Percentiles rank a stretch among this genome's conserved stretches.
Conservation (phyloP, 805 yeast species). For the Hanseniaspora mollemarum region DNA sequence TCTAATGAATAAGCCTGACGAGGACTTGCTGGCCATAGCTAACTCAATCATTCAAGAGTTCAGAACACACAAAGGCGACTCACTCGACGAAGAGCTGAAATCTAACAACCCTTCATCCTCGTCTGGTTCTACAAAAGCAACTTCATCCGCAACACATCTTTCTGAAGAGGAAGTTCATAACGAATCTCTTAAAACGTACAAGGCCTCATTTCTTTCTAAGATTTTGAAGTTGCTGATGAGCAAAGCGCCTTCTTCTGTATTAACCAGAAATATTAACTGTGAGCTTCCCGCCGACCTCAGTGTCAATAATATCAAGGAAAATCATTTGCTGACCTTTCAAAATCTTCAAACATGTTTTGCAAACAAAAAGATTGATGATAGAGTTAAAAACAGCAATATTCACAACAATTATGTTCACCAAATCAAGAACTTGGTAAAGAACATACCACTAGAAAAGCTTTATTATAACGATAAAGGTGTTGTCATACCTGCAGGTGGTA, state of each 20-base stretch:
- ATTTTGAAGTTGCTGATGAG: background rate
- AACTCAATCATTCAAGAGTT: conserved; percentile 8
- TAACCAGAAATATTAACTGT: background rate
- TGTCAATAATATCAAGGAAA: background rate
- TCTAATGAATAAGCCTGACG: conserved; percentile 8
- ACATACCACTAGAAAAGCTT: background rate
- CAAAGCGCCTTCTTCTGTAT: background rate
- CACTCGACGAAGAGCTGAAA: background rate
- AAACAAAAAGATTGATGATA: background rate
- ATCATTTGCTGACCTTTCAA: background rate
- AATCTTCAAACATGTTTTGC: background rate
- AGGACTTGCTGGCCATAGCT: background rate
- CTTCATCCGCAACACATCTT: background rate
- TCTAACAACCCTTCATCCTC: background rate
- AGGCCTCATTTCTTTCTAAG: background rate
- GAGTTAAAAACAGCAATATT: conserved; percentile 5
- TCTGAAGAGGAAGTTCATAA: background rate
- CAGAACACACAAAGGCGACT: background rate
- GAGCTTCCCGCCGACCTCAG: background rate
- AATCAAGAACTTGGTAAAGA: background rate
- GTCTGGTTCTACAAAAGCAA: too few relatives aligned
- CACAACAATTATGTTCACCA: background rate
- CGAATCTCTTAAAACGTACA: background rate
- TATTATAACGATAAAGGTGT: conserved; percentile 41
- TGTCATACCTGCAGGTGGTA: conserved; percentile 63